Percentiles rank a stretch among this genome's conserved stretches.
Evolutionary conservation across 31 red algal species (phyloP).

Genomic region (Odonthalia washingtoniensis): DNA sequence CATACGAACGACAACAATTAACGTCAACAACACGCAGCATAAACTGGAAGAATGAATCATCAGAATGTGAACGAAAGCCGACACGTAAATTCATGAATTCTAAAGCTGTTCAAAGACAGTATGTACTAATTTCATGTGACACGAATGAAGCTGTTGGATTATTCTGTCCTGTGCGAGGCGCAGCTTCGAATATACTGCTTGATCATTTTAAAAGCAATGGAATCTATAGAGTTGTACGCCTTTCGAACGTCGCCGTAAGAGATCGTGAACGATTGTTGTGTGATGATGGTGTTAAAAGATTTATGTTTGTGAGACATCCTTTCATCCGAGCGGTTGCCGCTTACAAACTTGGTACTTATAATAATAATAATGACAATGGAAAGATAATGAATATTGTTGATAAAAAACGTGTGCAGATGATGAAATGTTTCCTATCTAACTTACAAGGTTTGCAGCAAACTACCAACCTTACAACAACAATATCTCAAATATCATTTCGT

Average conservation of each 20-base stretch:
- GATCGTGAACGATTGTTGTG: neutral
- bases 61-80: no score
- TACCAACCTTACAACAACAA: neutral
- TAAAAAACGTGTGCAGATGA: neutral
- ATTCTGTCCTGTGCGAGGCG: neutral
- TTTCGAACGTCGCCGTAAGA: neutral
- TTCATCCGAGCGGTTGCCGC: neutral
- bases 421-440: no score
- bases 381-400: no score
- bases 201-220: no score
- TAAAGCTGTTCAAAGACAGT: no score
- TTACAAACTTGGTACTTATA: neutral
- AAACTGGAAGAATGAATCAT: no score
- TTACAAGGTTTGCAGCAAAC: neutral
- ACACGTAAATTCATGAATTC: no score
- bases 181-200: neutral
- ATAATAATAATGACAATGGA: neutral
- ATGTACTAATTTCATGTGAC: no score
- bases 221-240: no score
- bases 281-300: neutral
- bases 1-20: no score
- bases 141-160: no score
- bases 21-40: no score
- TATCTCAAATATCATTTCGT: neutral
- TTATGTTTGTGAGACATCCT: neutral